These are phyloP conservation scores for Neurospora tetrasperma DNA, from an alignment of 495 filamentous ascomycete genomes.

Conservation along the genomic window DNA sequence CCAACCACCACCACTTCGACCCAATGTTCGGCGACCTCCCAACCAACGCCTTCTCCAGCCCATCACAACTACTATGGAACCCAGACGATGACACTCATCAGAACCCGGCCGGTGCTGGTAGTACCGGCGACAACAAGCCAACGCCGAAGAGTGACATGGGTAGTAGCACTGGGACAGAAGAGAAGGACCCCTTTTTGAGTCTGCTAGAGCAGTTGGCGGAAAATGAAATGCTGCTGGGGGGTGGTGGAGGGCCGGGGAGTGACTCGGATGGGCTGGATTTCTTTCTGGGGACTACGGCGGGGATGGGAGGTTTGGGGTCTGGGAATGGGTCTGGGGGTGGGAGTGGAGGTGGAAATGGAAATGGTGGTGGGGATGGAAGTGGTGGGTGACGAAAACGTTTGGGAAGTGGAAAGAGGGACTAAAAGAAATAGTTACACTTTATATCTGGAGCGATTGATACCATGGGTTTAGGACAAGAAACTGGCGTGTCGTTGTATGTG, in stretches of 20 bases:
- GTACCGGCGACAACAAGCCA: conserved; percentile 22
- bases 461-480: background rate
- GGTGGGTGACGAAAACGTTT: background rate
- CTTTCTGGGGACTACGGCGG: conserved; percentile 34
- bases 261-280: conserved; percentile 51
- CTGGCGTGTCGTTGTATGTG: background rate
- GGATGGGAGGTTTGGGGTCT: background rate
- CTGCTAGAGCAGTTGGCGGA: conserved; percentile 72
- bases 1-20: conserved; percentile 32
- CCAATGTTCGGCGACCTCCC: conserved; percentile 45
- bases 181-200: conserved; percentile 72
- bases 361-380: background rate
- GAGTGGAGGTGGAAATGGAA: background rate
- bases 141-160: conserved; percentile 32
- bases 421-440: background rate
- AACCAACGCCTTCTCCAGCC: conserved; percentile 35
- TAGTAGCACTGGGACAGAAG: conserved; percentile 35
- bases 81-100: conserved; percentile 22
- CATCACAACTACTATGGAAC: conserved; percentile 30
- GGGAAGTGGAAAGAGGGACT: background rate
- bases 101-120: conserved; percentile 7
- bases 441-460: background rate
- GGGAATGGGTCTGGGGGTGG: background rate
- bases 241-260: conserved; percentile 34
- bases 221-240: conserved; percentile 44